phyloP scores from a whole-genome alignment of 2,329 filamentous ascomycete species.

The Lojkania enalia region DNA sequence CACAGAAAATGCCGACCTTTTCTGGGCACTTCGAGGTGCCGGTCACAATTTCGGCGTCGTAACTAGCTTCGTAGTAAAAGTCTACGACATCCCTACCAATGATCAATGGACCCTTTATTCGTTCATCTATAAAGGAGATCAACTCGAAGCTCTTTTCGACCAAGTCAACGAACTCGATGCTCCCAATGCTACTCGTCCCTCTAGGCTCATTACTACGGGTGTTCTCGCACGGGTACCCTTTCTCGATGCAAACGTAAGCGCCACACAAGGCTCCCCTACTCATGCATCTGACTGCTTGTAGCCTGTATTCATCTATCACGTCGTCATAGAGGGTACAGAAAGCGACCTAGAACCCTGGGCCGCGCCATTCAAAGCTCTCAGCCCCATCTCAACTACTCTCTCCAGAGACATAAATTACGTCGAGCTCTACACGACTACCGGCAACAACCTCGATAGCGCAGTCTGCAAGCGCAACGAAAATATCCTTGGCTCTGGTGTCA shows the following conservation, averaged over 20 bases:
- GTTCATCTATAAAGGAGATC: constrained; percentile 10
- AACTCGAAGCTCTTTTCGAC: constrained; percentile 8
- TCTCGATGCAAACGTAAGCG: constrained; percentile 23
- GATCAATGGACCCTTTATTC: constrained; percentile 12
- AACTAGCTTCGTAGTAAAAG: constrained; percentile 15
- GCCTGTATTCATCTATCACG: constrained; percentile 20
- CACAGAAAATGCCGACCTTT: constrained; percentile 39
- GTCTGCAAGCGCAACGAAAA: constrained; percentile 18
- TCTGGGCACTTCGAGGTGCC: constrained; percentile 46
- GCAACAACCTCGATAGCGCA: constrained; percentile 17
- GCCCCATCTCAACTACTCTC: constrained; percentile 9
- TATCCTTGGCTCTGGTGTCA: constrained; percentile 17
- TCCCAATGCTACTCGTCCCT: constrained; percentile 4
- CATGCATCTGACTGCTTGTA: not conserved
- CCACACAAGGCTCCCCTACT: too few species aligned
- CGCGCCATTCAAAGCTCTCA: constrained; percentile 20
- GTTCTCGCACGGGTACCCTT: constrained; percentile 14
- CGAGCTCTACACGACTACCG: constrained; percentile 20
- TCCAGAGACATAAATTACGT: constrained; percentile 18
- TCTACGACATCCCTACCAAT: constrained; percentile 9
- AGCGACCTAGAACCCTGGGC: constrained; percentile 19
- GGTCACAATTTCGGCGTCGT: constrained; percentile 46
- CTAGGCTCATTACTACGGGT: constrained; percentile 17
- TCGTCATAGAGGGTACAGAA: constrained; percentile 23
- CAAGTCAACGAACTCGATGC: constrained; percentile 18